Evolutionary conservation across 495 filamentous ascomycete species (phyloP).

Genomic region (Sordaria brevicollis): DNA sequence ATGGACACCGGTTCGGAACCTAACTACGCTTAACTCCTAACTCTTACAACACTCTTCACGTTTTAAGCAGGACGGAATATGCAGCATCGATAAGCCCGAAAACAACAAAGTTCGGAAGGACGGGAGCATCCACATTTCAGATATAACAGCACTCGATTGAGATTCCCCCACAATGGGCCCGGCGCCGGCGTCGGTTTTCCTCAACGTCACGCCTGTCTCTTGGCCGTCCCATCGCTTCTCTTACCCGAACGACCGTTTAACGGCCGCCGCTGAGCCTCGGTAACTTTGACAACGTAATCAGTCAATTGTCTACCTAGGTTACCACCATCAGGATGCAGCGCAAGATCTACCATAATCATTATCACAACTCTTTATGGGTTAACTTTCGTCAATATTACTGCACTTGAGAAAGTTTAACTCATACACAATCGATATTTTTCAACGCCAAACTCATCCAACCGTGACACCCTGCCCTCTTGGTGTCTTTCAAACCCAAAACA

Average conservation of each 20-base stretch:
- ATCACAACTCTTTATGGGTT: background rate
- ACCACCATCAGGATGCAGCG: background rate
- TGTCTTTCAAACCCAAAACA: background rate
- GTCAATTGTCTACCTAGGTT: background rate
- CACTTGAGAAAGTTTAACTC: background rate
- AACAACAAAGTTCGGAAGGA: background rate
- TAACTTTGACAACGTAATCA: background rate
- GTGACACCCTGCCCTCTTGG: background rate
- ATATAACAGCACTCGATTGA: background rate
- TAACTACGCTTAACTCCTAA: background rate
- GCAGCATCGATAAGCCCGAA: background rate
- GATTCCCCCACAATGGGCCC: background rate
- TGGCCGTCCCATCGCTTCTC: background rate
- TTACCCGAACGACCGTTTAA: background rate
- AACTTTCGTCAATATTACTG: background rate
- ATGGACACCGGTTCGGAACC: background rate
- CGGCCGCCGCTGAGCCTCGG: constrained; percentile 2
- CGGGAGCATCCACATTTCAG: background rate
- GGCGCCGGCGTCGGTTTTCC: background rate
- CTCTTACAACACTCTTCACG: background rate
- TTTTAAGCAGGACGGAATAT: background rate
- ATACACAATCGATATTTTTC: background rate
- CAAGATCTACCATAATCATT: background rate
- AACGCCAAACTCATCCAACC: background rate
- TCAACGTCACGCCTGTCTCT: background rate